A percentile compares a stretch with the other conserved stretches of the same genome.
phyloP scores from a whole-genome alignment of 2,329 filamentous ascomycete genomes.

The Arthroderma uncinatum region DNA sequence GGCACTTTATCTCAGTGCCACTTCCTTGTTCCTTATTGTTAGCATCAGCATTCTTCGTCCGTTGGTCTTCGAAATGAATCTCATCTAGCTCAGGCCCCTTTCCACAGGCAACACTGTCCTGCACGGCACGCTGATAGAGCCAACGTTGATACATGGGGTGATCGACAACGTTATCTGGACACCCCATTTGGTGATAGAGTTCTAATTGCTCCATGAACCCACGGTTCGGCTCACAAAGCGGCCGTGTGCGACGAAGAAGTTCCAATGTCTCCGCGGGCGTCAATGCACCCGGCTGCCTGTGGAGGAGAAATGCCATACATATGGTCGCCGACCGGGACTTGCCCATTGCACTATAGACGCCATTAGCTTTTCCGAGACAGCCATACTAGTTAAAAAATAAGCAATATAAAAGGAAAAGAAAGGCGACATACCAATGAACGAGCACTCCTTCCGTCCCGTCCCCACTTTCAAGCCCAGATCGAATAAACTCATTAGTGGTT shows the following conservation, averaged over 20 bases:
- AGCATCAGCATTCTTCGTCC: conserved; percentile 19
- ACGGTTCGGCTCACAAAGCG: conserved; percentile 75
- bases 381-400: not conserved
- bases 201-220: conserved; percentile 85
- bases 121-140: conserved; percentile 55
- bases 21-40: conserved; percentile 15
- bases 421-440: conserved; percentile 51
- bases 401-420: conserved; percentile 7
- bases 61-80: conserved; percentile 60
- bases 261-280: conserved; percentile 54
- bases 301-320: conserved; percentile 73
- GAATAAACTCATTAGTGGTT: conserved; percentile 69
- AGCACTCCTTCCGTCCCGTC: conserved; percentile 43
- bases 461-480: conserved; percentile 54
- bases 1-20: conserved; percentile 62
- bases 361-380: not conserved
- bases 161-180: conserved; percentile 55
- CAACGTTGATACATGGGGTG: conserved; percentile 72
- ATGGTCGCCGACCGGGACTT: conserved; percentile 85
- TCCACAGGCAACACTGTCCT: conserved; percentile 58
- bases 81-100: conserved; percentile 65
- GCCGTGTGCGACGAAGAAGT: conserved; percentile 57
- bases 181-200: conserved; percentile 79
- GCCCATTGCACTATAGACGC: conserved; percentile 66
- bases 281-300: conserved; percentile 45